Evolutionary conservation across 2,329 filamentous ascomycete species (phyloP), one percentile per base, ranked within the genome.

Genomic region (Cryphonectria nitschkei): DNA sequence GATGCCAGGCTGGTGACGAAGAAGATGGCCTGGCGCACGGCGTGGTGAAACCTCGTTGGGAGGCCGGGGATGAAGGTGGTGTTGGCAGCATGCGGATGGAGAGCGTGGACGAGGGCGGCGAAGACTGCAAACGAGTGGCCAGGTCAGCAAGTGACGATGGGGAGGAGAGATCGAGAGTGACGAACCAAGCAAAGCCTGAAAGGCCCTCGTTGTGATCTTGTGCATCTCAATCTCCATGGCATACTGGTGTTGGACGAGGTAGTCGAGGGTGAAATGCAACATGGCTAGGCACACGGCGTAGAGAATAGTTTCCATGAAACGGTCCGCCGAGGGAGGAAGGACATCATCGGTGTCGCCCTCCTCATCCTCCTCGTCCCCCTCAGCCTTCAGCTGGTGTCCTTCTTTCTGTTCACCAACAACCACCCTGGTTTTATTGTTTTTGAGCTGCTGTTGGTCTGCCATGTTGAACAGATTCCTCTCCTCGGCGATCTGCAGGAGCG

Each of bases 241-340:
- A 76, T 93, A 96, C 80, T 96, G 93, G 75, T 91, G 87, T 78
- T 94, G 92, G 32, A 94, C 92, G 14, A 96, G 84, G 52, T 94
- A 89, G 77, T 95, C 93, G 67, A 96, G 85, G 0, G 91, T 93
- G 75, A 94, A 90, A 78, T 95, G 92, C 66, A 95, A 81, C 84
- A 90, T 92, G 16, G 88, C 84, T 75, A 96, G 81, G 73, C 89
- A 89, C 14, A 88, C 81, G 8, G 84, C 85, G 86, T 87, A 91
- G 34, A 91, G 81, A 3, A 87, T 46, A 0, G 87, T 81, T 52
- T 91, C 89, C 72, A 89, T 79, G 64, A 88, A 75, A 41, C 86
- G 83, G 69, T 89, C 87, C 9, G 82, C 82, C 0, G 78, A 76
- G 22, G 86, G 83, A 0, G 84, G 81, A 0, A 88, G 74, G 16